Conservation (phyloP, 2,329 filamentous ascomycete genomes). For the Xylariaceae sp. region DNA sequence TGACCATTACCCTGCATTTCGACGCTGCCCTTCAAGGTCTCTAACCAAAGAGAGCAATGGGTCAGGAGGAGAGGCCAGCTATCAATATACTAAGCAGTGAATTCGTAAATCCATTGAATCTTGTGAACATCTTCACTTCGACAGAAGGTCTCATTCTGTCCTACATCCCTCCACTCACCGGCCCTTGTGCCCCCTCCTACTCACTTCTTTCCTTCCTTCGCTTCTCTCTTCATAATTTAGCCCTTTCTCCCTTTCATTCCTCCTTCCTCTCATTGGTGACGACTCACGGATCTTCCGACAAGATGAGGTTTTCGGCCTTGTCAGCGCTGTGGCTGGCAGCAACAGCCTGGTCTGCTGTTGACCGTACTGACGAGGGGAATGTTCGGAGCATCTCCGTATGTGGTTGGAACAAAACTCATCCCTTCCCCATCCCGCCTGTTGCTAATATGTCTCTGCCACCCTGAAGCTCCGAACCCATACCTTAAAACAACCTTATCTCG, state of each 20-base stretch:
- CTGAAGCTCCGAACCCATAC: slow-evolving; percentile 79
- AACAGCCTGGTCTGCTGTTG: slow-evolving; percentile 36
- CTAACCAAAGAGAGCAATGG: slow-evolving; percentile 14
- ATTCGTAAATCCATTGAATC: too few relatives aligned
- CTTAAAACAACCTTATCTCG: slow-evolving; percentile 86
- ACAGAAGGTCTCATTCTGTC: slow-evolving; percentile 7
- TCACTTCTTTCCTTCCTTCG: slow-evolving; percentile 15
- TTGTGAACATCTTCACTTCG: slow-evolving; percentile 15
- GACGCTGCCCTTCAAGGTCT: slow-evolving; percentile 18
- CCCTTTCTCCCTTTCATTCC: slow-evolving; percentile 8
- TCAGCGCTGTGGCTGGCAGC: slow-evolving; percentile 34
- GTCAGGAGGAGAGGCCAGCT: slow-evolving; percentile 30
- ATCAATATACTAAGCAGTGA: slow-evolving; percentile 19
- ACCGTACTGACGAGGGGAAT: slow-evolving; percentile 44
- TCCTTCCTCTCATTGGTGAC: slow-evolving; percentile 5
- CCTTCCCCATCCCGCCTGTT: background rate
- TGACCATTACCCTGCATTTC: too few relatives aligned
- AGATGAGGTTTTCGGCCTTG: slow-evolving; percentile 31
- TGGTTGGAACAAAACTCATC: slow-evolving; percentile 15
- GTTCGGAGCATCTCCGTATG: slow-evolving; percentile 64
- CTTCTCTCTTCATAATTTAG: slow-evolving; percentile 14
- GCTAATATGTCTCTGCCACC: slow-evolving; percentile 18
- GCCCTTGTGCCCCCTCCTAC: slow-evolving; percentile 12
- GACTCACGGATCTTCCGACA: slow-evolving; percentile 17
- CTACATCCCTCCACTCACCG: slow-evolving; percentile 2